Evolutionary conservation across 495 filamentous ascomycete species (phyloP).

Genomic region (Sphaerosporella brunnea): DNA sequence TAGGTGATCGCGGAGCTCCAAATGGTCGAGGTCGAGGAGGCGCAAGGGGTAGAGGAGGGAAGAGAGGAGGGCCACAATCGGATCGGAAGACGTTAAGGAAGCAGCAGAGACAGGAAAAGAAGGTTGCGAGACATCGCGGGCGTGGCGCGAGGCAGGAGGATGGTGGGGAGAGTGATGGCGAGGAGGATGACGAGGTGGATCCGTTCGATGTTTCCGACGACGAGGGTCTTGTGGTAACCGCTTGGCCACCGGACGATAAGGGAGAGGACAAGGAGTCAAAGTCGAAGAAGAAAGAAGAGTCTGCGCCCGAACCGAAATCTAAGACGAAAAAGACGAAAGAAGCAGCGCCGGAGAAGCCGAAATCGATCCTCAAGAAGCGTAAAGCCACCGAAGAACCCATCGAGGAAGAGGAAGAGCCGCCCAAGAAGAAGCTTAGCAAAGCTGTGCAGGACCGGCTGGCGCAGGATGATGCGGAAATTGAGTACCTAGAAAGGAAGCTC

Average conservation of each 20-base stretch:
- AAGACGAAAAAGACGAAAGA: constrained; percentile 23
- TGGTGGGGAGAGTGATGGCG: background rate
- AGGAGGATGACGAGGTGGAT: background rate
- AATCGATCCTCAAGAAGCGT: constrained; percentile 31
- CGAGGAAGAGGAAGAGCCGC: constrained; percentile 19
- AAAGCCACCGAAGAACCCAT: constrained; percentile 19
- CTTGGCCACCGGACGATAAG: constrained; percentile 13
- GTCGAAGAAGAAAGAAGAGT: constrained; percentile 7
- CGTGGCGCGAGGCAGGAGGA: background rate
- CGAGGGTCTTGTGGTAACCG: constrained; percentile 8
- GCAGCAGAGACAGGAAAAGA: constrained; percentile 32
- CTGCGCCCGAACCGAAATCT: constrained; percentile 23
- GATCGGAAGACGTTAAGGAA: constrained; percentile 36
- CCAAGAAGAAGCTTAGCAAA: constrained; percentile 29
- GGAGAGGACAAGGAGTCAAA: constrained; percentile 20
- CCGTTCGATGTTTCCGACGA: constrained; percentile 1
- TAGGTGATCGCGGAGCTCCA: background rate
- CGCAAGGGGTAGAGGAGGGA: constrained; percentile 7
- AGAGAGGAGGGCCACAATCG: constrained; percentile 10
- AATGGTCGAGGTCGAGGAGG: constrained; percentile 4
- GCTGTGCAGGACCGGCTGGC: constrained; percentile 45
- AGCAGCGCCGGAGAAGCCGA: constrained; percentile 16
- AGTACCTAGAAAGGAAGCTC: constrained; percentile 71
- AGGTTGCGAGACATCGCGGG: constrained; percentile 10
- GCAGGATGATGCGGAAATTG: constrained; percentile 73